A percentile compares a stretch with the other conserved stretches of the same genome.
These are phyloP conservation scores for Cardamine chenopodiifolia DNA, from an alignment of 345 rosid genomes.

Conservation along the genomic window DNA sequence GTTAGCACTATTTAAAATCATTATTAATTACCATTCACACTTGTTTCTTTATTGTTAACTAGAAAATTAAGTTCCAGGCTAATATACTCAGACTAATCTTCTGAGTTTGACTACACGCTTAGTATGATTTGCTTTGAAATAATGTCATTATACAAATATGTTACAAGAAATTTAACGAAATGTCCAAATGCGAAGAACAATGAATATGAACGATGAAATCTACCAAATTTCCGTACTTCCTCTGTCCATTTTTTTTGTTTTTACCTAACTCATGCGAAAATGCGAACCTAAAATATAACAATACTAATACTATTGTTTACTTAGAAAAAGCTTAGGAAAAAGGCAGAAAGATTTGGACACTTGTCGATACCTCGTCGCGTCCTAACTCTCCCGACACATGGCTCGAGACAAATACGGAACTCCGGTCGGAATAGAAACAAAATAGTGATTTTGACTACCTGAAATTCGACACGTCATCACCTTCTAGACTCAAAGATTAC, in stretches of 20 bases:
- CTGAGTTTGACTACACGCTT: not conserved
- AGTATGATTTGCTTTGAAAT: not conserved
- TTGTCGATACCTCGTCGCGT: constrained; percentile 29
- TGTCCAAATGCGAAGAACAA: not conserved
- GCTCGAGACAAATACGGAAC: constrained; percentile 45
- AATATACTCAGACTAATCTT: too few relatives aligned
- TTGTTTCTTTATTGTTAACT: too few relatives aligned
- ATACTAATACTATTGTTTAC: not conserved
- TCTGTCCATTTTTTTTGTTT: not conserved
- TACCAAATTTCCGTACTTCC: constrained; percentile 28
- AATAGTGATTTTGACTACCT: constrained; percentile 38
- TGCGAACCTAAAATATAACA: constrained; percentile 9
- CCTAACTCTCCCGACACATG: constrained; percentile 36
- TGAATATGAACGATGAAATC: constrained; percentile 19
- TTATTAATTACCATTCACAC: too few relatives aligned
- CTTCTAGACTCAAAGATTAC: constrained; percentile 32
- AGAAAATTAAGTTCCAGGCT: too few relatives aligned
- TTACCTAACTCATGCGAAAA: constrained; percentile 24
- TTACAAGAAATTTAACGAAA: constrained; percentile 13
- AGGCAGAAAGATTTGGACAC: constrained; percentile 27
- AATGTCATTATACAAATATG: not conserved
- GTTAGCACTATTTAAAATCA: too few relatives aligned
- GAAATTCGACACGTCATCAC: constrained; percentile 42
- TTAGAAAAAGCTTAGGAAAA: not conserved
- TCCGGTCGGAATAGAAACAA: constrained; percentile 41